Evolutionary conservation across 106 monocot species (phyloP), one percentile per base, ranked within the genome.

Genomic region (Acanthochlamys bracteata): DNA sequence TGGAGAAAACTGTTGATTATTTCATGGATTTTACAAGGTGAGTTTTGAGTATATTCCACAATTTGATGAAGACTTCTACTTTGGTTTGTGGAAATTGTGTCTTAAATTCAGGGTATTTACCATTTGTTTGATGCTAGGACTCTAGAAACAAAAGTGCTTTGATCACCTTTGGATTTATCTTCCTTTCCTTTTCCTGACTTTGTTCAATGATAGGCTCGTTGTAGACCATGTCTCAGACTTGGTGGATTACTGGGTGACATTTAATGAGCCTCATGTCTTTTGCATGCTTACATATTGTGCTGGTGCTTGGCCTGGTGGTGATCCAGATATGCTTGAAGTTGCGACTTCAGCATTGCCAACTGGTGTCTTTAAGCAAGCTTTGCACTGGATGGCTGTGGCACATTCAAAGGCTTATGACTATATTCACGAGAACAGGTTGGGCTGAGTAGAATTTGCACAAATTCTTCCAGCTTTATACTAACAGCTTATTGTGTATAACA

Each of bases 221-320:
- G 81, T 90, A 60, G 90, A 90, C 45, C 74, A 79, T 40, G 79
- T 95, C 39, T 79, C 82, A 52, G 84, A 95, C 42, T 79, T 95
- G 75, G 90, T 95, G 39, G 90, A 95, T 60, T 90, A 86, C 52
- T 95, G 94, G 94, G 77, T 90, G 47, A 80, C 84, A 53, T 95
- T 95, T 69, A 95, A 95, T 65, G 94, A 95, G 53, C 94, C 94
- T 53, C 94, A 95, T 75, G 84, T 95, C 19, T 95, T 86, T 73
- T 82, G 78, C 59, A 61, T 90, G 84, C 64, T 95, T 58, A 95
- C 94, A 20, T 95, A 95, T 55, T 84, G 82, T 74, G 80, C 90
- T 56, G 94, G 94, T 75, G 84, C 90, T 59, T 95, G 94, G 90
- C 94, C 94, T 60, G 94, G 94, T 24, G 94, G 90, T 53, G 53